Evolutionary conservation across 164 flowering plant genomes (phyloP), one percentile per base, ranked within the genome.

Genomic region (Piper longum): DNA sequence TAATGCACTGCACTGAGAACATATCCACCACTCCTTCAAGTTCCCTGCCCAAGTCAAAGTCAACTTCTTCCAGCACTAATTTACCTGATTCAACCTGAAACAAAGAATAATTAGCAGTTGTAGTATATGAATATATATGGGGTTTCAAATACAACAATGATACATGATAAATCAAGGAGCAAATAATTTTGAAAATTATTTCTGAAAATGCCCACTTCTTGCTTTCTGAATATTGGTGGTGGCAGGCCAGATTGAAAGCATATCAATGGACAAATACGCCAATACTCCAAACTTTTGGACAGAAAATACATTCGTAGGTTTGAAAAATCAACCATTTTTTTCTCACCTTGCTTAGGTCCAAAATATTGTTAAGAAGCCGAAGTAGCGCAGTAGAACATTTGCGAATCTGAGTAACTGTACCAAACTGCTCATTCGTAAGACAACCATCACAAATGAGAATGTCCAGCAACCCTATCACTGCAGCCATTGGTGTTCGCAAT

Each of bases 401-500:
- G 58, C 96, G 90, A 52, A 93, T 93, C 73, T 88, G 97, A 4
- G 88, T 83, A 19, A 90, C 82, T 16, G 86, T 88, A 57, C 86
- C 77, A 72, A 80, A 83, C 71, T 93, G 99, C 69, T 93, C 99
- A 69, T 81, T 85, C 64, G 87, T 80, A 62, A 93, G 87, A 62
- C 80, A 82, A 56, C 87, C 86, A 69, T 93, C 99, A 69, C 83
- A 73, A 41, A 88, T 84, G 51, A 93, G 96, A 71, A 93, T 93
- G 75, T 93, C 98, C 73, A 93, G 79, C 80, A 93, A 70, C 48
- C 99, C 99, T 67, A 93, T 88, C 57, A 93, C 96, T 61, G 96
- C 99, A 75, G 99, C 97, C 99, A 93, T 93, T 60, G 99, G 99
- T 60, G 99, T 93, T 72, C 99, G 79, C 71, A 93, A 74, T 72